phyloP scores from a whole-genome alignment of 257 asterid species.

The Thymus mandschuricus region DNA sequence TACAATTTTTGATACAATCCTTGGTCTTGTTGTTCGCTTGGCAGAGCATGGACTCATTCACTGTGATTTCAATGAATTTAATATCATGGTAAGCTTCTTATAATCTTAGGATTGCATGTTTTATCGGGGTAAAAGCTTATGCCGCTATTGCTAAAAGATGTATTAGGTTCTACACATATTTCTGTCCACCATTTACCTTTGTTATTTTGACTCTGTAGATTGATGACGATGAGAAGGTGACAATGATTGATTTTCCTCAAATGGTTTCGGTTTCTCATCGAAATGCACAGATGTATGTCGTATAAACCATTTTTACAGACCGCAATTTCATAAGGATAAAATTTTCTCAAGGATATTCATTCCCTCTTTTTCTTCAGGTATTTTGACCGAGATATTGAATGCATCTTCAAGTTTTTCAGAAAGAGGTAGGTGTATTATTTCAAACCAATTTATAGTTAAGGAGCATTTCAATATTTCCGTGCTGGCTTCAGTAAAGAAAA shows the following conservation, averaged over 20 bases:
- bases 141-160: neutral
- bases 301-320: slow-evolving; percentile 6
- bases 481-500: neutral
- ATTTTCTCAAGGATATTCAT: slow-evolving; percentile 21
- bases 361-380: slow-evolving; percentile 57
- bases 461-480: neutral
- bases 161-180: slow-evolving; percentile 11
- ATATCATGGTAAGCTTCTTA: slow-evolving; percentile 70
- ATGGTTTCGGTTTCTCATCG: slow-evolving; percentile 96
- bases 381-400: slow-evolving; percentile 88
- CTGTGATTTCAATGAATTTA: slow-evolving; percentile 95
- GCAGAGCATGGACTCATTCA: slow-evolving; percentile 99
- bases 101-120: slow-evolving; percentile 13
- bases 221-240: slow-evolving; percentile 91
- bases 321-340: slow-evolving; percentile 4
- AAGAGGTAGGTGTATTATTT: slow-evolving; percentile 61
- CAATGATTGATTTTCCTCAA: slow-evolving; percentile 95
- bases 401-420: slow-evolving; percentile 85
- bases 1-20: slow-evolving; percentile 70
- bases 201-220: slow-evolving; percentile 51
- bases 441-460: slow-evolving; percentile 2
- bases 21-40: slow-evolving; percentile 80
- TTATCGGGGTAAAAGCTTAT: slow-evolving; percentile 13
- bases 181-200: slow-evolving; percentile 5
- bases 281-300: slow-evolving; percentile 79